Evolutionary conservation across 257 asterid genomes (phyloP), one percentile per base, ranked within the genome.

Genomic region (Solanum rostratum): DNA sequence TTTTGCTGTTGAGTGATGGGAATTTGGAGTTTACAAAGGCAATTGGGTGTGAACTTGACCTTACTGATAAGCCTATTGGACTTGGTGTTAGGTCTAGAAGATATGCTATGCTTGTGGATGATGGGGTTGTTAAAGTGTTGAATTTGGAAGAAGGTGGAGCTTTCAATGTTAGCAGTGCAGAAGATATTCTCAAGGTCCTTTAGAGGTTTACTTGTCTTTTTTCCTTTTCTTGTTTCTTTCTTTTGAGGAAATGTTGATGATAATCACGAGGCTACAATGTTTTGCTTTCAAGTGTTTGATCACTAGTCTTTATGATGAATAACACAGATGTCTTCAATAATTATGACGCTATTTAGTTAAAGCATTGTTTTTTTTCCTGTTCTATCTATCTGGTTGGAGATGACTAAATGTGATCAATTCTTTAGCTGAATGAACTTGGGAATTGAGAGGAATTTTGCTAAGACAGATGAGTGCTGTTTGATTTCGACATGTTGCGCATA

Each of bases 81-180:
- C 89, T 95, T 4, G 99, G 99, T 2, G 97, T 95, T 45, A 91
- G 99, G 92, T 96, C 99, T 18, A 90, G 99, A 87, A 90, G 99
- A 87, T 96, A 95, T 65, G 98, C 98, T 0, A 92, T 96, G 93
- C 92, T 85, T 68, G 96, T 91, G 16, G 98, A 92, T 13, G 92
- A 97, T 81, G 99, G 99, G 6, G 94, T 92, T 46, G 98, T 97
- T 14, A 97, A 95, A 84, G 88, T 91, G 79, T 84, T 93, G 92
- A 97, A 97, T 86, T 85, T 97, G 94, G 99, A 97, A 83, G 98
- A 97, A 1, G 99, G 99, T 14, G 99, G 99, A 3, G 98, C 99
- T 24, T 95, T 97, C 71, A 93, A 92, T 76, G 95, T 94, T n/a
- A 97, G 99, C 93, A 94, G 99, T 79, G 99, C 99, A 10, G 99